Base-by-base conservation (phyloP, 768 basidiomycete species). In the Trametes maxima region DNA sequence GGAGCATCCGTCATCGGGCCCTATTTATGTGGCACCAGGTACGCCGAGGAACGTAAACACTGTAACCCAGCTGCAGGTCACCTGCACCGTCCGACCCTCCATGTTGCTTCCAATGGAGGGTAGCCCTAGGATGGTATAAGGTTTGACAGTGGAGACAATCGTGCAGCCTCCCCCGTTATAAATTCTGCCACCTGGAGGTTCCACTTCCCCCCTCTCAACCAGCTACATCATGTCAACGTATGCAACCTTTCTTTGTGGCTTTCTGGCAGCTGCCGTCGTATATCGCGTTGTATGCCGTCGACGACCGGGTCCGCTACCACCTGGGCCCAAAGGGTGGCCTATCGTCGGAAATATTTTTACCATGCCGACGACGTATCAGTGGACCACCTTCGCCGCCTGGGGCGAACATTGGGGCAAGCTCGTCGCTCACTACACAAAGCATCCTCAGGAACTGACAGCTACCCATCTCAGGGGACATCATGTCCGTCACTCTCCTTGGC, bases 341-440 rank as follows among this genome's bases (percentile, higher is more conserved):
- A 8, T 74, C 35, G 24, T 53, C 13, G 25, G 37, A 3, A 53
- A 47, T 25, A n/a, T 52, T 6, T 11, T 50, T 36, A 25, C 19
- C 39, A 47, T 55, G 40, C 49, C 48, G 2, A 19, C 50, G 0
- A 13, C 49, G 3, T 45, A 35, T 14, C 50, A 13, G 5, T 58
- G 58, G 50, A 42, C 22, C 53, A 48, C 47, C 1, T 76, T 72
- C 54, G 49, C 67, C 0, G 36, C 63, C 22, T 73, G 71, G 72
- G 66, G 66, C 10, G 54, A 69, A 24, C 65, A 50, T 43, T 76
- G 70, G 65, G 75, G 74, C 70, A 47, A 25, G 67, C 55, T 6
- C 22, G 19, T 13, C 36, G 39, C 22, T 1, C 19, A 14, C 19
- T 11, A n/a, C 6, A 28, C 19, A 10, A 22, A 42, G 25, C 8